Conservation (phyloP, 352 stramenopile genomes). For the Globisporangium barbulae region DNA sequence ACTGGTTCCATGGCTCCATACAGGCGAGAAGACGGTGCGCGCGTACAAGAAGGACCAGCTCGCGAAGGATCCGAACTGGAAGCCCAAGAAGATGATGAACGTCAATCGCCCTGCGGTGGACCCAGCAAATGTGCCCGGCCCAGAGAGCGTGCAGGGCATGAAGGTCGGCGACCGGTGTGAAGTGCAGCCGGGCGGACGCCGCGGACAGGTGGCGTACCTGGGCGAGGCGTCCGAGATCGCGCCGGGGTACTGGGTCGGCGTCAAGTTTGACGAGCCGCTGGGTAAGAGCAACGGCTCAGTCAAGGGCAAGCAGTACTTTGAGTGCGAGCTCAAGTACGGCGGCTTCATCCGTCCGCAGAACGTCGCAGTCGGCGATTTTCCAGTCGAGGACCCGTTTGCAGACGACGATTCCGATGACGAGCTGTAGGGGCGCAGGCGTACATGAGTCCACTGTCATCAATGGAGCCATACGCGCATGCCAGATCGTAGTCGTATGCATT, state of each 20-base stretch:
- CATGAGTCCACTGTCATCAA: background rate
- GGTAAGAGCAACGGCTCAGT: conserved; percentile 92
- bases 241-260: conserved; percentile 92
- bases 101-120: conserved; percentile 22
- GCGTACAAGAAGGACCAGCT: conserved; percentile 96
- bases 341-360: conserved; percentile 95
- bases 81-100: conserved; percentile 82
- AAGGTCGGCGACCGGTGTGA: conserved; percentile 95
- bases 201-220: conserved; percentile 91
- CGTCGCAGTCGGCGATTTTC: conserved; percentile 93
- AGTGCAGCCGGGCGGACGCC: conserved; percentile 93
- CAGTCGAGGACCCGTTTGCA: conserved; percentile 71
- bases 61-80: conserved; percentile 95
- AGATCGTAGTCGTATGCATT: background rate
- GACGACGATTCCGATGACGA: conserved; percentile 72
- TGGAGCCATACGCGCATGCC: background rate
- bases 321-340: conserved; percentile 89
- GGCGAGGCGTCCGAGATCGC: conserved; percentile 91
- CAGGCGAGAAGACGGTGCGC: conserved; percentile 95
- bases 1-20: background rate
- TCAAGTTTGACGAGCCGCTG: conserved; percentile 97
- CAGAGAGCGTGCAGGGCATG: conserved; percentile 82
- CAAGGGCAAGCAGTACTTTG: conserved; percentile 92
- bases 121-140: conserved; percentile 42
- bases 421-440: conserved; percentile 32